These are phyloP conservation scores for Diddensiella transvaalensis DNA, from an alignment of 805 yeast species.

Conservation along the genomic window DNA sequence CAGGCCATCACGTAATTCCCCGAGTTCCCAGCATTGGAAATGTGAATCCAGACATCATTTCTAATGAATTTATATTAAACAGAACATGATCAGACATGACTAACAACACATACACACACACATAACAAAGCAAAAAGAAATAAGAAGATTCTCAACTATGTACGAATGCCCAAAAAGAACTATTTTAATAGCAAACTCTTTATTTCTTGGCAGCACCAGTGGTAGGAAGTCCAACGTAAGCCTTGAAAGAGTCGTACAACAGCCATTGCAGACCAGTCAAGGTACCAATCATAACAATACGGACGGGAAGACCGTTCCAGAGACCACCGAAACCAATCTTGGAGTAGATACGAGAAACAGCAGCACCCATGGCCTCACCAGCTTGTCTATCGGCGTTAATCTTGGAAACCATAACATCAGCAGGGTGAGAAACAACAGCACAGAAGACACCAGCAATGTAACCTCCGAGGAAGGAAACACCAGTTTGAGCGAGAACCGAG, in stretches of 20 bases:
- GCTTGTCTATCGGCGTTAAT: conserved; percentile 69
- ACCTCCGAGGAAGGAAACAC: conserved; percentile 93
- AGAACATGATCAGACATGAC: too few relatives aligned
- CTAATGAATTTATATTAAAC: too few relatives aligned
- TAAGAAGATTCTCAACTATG: not conserved
- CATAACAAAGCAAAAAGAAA: too few relatives aligned
- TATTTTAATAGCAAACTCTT: too few relatives aligned
- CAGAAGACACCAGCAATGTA: conserved; percentile 97
- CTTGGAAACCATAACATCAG: conserved; percentile 98
- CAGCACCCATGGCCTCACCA: conserved; percentile 62
- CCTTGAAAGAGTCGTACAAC: conserved; percentile 93
- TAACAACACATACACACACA: too few relatives aligned
- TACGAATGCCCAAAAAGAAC: not conserved
- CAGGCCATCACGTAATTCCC: too few relatives aligned
- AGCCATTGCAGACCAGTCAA: conserved; percentile 97
- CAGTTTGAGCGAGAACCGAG: conserved; percentile 76
- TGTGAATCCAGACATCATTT: too few relatives aligned
- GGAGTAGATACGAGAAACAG: conserved; percentile 68
- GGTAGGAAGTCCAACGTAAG: conserved; percentile 91
- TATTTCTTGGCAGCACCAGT: conserved; percentile 58
- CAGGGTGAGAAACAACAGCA: conserved; percentile 95
- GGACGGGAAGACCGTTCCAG: conserved; percentile 92
- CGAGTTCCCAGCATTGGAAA: too few relatives aligned
- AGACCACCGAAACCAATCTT: conserved; percentile 86
- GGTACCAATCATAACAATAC: conserved; percentile 97